Conservation (phyloP, 768 basidiomycete species). For the Porphyrellus cyaneotinctus region DNA sequence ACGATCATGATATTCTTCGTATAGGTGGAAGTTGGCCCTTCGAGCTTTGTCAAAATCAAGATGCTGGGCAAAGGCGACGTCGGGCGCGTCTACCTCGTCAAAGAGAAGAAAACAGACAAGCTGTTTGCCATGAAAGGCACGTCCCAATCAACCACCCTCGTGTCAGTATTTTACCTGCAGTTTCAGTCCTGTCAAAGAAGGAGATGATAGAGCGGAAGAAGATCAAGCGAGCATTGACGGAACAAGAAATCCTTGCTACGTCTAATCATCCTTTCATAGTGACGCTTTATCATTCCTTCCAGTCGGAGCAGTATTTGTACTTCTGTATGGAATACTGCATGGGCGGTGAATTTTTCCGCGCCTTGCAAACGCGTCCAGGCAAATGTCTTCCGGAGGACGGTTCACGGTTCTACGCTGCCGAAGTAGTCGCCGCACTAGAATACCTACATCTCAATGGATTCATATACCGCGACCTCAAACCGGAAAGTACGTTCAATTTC, state of each 20-base stretch:
- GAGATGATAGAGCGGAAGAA: slow-evolving; percentile 99
- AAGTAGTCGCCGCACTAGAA: slow-evolving; percentile 95
- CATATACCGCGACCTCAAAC: slow-evolving; percentile 98
- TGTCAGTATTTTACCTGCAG: slow-evolving; percentile 20
- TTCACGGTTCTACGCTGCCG: slow-evolving; percentile 96
- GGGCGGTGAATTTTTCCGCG: slow-evolving; percentile 98
- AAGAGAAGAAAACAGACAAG: slow-evolving; percentile 96
- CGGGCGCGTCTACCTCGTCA: slow-evolving; percentile 95
- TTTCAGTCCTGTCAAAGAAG: slow-evolving; percentile 90
- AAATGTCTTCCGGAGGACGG: slow-evolving; percentile 96
- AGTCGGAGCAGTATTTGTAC: slow-evolving; percentile 96
- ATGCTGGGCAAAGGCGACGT: slow-evolving; percentile 99
- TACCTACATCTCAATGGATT: slow-evolving; percentile 99
- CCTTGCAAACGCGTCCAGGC: slow-evolving; percentile 92
- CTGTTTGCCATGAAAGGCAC: slow-evolving; percentile 99
- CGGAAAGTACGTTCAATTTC: slow-evolving; percentile 76
- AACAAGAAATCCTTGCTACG: slow-evolving; percentile 97
- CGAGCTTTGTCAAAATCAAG: slow-evolving; percentile 94
- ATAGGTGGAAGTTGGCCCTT: slow-evolving; percentile 91
- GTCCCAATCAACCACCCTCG: slow-evolving; percentile 19
- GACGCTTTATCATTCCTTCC: slow-evolving; percentile 98
- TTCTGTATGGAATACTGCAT: slow-evolving; percentile 99
- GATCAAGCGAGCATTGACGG: slow-evolving; percentile 96
- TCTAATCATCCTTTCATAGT: slow-evolving; percentile 99
- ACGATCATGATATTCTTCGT: slow-evolving; percentile 1